Base-by-base conservation (phyloP, 116 monocot genomes). In the Zostera marina region DNA sequence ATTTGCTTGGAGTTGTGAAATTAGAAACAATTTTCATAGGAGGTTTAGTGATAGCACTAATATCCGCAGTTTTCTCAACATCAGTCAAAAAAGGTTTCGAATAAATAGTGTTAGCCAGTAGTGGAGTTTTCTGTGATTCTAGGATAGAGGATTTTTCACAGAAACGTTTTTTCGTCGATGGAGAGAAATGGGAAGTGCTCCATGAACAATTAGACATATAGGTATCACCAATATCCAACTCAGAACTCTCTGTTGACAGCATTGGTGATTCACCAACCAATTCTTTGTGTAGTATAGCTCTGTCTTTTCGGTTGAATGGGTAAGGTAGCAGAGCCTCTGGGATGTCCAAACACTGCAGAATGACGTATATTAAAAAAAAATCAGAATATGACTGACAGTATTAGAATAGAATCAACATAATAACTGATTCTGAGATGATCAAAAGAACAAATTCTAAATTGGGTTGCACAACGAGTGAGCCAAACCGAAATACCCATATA, bases 281-380 rank as follows among this genome's bases (percentile, higher is more conserved):
- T n/a, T 41, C 54, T 11, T 74, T 56, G 1, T 22, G 23, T 41
- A 54, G 21, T 15, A 19, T 11, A 13, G 4, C 41, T 23, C 56
- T 21, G 21, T 59, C 66, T 45, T 43, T 66, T 42, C 21, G 47
- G 65, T 68, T 73, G 48, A 77, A 82, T 73, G 79, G 79, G 39
- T 79, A 85, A 42, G 79, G 79, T 26, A 91, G 69, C 15, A 60
- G 39, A 19, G 79, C 79, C 58, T 79, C 77, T 49, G 85, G 91
- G 41, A 91, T 77, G n/a, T 73, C 77, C 15, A 49, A 20, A 16
- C 69, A 20, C 61, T 63, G 56, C 78, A 49, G 49, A 17, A 49
- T 11, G 5, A 32, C 5, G 32, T 32, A 32, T 32, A 32, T 32
- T 32, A 2, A 32, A 32, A 32, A 32, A 32, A 32, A 3, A 32